These are phyloP conservation scores for Fusarium mundagurra DNA, from an alignment of 2,329 filamentous ascomycete species.

Conservation along the genomic window DNA sequence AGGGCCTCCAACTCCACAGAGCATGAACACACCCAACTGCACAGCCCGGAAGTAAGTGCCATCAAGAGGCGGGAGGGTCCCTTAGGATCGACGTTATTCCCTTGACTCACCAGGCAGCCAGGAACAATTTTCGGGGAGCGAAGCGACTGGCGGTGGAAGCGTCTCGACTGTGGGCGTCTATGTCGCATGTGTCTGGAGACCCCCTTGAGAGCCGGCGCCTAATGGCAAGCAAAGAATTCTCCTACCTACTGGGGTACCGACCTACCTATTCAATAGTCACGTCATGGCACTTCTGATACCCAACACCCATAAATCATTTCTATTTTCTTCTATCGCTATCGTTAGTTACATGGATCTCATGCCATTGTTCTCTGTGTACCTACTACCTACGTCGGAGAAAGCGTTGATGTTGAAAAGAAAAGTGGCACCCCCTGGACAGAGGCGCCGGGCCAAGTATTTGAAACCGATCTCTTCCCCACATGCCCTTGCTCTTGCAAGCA, in stretches of 20 bases:
- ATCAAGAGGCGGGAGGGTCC: background rate
- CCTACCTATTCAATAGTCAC: background rate
- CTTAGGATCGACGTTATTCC: slow-evolving; percentile 23
- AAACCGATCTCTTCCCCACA: slow-evolving; percentile 33
- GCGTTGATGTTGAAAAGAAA: slow-evolving; percentile 7
- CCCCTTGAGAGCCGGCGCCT: slow-evolving; percentile 25
- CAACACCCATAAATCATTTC: background rate
- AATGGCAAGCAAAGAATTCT: background rate
- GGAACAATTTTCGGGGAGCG: slow-evolving; percentile 9
- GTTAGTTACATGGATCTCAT: slow-evolving; percentile 1
- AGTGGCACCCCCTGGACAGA: slow-evolving; percentile 20
- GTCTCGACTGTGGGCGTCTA: slow-evolving; percentile 39
- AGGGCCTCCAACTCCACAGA: slow-evolving; percentile 17
- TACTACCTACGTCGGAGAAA: background rate
- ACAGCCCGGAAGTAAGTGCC: background rate
- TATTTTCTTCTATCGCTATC: background rate
- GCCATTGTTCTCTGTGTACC: background rate
- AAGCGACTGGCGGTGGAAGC: slow-evolving; percentile 35
- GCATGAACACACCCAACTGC: slow-evolving; percentile 22
- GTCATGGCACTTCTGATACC: background rate
- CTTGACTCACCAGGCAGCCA: slow-evolving; percentile 22
- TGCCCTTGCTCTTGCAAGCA: background rate
- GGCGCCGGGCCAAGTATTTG: slow-evolving; percentile 17
- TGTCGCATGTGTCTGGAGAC: slow-evolving; percentile 33
- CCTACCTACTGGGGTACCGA: background rate